These are phyloP conservation scores for Lipomyces sp. DNA, from an alignment of 805 yeast genomes.

Conservation along the genomic window DNA sequence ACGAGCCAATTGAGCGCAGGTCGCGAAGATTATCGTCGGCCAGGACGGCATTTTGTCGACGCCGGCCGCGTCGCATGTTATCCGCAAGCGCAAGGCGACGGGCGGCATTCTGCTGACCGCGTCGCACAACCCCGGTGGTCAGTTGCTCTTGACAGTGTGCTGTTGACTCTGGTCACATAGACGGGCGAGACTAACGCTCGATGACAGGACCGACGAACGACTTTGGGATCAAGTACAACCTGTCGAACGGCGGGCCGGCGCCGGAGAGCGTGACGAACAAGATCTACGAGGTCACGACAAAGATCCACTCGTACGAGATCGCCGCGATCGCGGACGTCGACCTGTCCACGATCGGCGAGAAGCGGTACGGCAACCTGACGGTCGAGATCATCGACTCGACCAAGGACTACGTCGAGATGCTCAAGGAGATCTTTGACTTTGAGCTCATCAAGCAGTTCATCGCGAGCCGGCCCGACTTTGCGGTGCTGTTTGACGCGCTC, in stretches of 20 bases:
- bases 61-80: slow-evolving; percentile 94
- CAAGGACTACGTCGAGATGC: slow-evolving; percentile 67
- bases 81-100: slow-evolving; percentile 65
- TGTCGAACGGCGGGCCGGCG: slow-evolving; percentile 96
- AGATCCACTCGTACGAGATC: slow-evolving; percentile 58
- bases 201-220: slow-evolving; percentile 67
- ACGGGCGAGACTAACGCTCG: not conserved
- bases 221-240: slow-evolving; percentile 91
- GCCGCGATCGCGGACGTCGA: slow-evolving; percentile 62
- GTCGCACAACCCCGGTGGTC: slow-evolving; percentile 96
- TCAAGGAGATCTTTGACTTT: slow-evolving; percentile 86
- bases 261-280: slow-evolving; percentile 91
- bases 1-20: slow-evolving; percentile 2
- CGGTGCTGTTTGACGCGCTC: slow-evolving; percentile 79
- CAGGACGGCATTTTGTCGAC: slow-evolving; percentile 86
- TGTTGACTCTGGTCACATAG: not conserved
- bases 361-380: slow-evolving; percentile 55
- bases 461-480: slow-evolving; percentile 52
- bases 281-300: slow-evolving; percentile 68
- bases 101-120: slow-evolving; percentile 97
- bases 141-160: slow-evolving; percentile 37
- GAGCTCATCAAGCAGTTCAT: slow-evolving; percentile 72
- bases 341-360: slow-evolving; percentile 54
- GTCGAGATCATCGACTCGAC: slow-evolving; percentile 84
- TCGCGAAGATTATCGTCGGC: slow-evolving; percentile 71